Conservation (phyloP, 1,139 yeast species). For the Wickerhamomyces sp. region DNA sequence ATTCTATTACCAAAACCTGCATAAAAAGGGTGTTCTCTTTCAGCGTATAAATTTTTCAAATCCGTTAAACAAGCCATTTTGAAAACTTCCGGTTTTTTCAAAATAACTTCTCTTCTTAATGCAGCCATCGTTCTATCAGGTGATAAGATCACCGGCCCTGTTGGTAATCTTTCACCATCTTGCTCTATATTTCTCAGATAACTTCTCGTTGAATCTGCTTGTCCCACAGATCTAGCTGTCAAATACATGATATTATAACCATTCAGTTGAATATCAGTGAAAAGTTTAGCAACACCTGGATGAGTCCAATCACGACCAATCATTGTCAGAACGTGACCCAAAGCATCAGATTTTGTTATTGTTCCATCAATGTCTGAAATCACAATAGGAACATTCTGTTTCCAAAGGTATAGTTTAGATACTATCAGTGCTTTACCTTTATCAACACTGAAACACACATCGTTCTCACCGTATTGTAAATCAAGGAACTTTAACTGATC, state of each 20-base stretch:
- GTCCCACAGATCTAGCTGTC: constrained; percentile 94
- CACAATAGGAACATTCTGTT: constrained; percentile 78
- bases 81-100: constrained; percentile 94
- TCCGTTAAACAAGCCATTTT: constrained; percentile 96
- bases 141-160: constrained; percentile 90
- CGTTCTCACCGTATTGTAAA: constrained; percentile 75
- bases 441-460: constrained; percentile 70
- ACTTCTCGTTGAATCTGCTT: constrained; percentile 87
- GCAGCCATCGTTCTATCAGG: constrained; percentile 99
- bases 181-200: constrained; percentile 78
- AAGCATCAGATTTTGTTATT: constrained; percentile 93
- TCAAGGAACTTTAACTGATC: constrained; percentile 78
- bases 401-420: constrained; percentile 82
- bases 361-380: constrained; percentile 98
- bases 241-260: constrained; percentile 92
- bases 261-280: constrained; percentile 76
- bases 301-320: constrained; percentile 99
- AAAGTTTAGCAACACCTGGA: constrained; percentile 87
- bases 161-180: constrained; percentile 66
- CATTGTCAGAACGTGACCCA: constrained; percentile 93
- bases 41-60: constrained; percentile 57
- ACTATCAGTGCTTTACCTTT: constrained; percentile 74
- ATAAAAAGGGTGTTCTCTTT: constrained; percentile 68
- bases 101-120: constrained; percentile 79
- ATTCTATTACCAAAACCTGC: constrained; percentile 98